These are phyloP conservation scores for Rosellinia necatrix DNA, from an alignment of 2,329 filamentous ascomycete genomes.

Conservation along the genomic window DNA sequence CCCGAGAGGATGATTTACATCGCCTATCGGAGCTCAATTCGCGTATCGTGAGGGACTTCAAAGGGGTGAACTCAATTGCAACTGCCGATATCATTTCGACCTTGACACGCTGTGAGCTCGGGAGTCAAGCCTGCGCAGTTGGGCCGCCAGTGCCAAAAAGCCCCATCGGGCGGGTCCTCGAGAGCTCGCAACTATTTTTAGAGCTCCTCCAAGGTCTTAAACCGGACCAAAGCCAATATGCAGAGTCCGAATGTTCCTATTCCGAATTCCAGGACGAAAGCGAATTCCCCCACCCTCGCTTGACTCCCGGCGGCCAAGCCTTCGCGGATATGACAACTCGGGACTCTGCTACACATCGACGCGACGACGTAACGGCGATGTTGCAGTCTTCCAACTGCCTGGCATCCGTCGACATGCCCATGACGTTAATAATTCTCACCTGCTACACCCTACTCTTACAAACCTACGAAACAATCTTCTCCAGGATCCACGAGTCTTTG, in stretches of 20 bases:
- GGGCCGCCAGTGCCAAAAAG: not conserved
- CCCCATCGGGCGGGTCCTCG: not conserved
- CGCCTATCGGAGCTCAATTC: not conserved
- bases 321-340: not conserved
- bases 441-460: conserved; percentile 2
- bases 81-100: not conserved
- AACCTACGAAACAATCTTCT: not conserved
- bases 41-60: not conserved
- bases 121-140: not conserved
- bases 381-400: not conserved
- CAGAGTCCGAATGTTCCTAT: conserved; percentile 5
- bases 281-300: not conserved
- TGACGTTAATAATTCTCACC: conserved; percentile 1
- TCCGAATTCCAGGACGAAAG: not conserved
- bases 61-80: not conserved
- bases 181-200: not conserved
- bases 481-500: not conserved
- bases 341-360: not conserved
- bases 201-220: not conserved
- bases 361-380: not conserved
- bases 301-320: not conserved
- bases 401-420: not conserved
- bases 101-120: not conserved
- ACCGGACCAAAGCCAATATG: not conserved
- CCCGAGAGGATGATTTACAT: not conserved